Percentiles rank a stretch among this genome's conserved stretches.
These are phyloP conservation scores for Houttuynia cordata DNA, from an alignment of 164 flowering plant species.

Conservation along the genomic window DNA sequence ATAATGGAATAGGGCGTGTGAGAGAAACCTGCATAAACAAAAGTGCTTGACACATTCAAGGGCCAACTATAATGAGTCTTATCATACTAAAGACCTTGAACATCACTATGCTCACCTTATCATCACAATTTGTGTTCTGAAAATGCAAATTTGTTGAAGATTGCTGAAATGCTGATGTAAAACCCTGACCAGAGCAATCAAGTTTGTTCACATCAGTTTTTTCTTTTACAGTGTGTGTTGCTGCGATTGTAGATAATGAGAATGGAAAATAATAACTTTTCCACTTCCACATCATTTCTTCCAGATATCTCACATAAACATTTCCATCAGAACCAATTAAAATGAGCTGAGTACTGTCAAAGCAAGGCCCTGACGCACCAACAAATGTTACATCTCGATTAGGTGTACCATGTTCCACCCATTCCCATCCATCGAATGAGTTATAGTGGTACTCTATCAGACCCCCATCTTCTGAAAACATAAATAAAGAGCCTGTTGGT, in stretches of 20 bases:
- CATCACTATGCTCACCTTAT: conserved; percentile 33
- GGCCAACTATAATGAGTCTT: neutral
- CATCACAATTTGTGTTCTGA: conserved; percentile 30
- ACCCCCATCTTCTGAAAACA: conserved; percentile 65
- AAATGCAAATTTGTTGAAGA: conserved; percentile 8
- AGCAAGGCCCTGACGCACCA: conserved; percentile 68
- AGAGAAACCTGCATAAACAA: conserved; percentile 43
- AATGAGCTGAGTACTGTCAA: conserved; percentile 49
- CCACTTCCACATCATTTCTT: conserved; percentile 65
- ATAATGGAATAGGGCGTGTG: conserved; percentile 56
- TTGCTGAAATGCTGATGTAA: neutral
- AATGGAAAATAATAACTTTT: conserved; percentile 47
- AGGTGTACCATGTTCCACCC: conserved; percentile 89
- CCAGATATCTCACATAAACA: conserved; percentile 58
- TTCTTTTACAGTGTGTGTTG: neutral
- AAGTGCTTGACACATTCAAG: neutral
- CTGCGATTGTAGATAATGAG: neutral
- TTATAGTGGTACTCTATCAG: conserved; percentile 75
- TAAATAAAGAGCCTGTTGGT: conserved; percentile 61
- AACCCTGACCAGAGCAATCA: neutral
- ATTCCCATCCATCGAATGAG: conserved; percentile 63
- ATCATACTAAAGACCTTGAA: neutral
- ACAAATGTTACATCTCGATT: conserved; percentile 36
- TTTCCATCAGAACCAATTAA: conserved; percentile 74
- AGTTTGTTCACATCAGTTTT: neutral